Conservation (phyloP, 768 basidiomycete genomes). For the Pholiota microspora region DNA sequence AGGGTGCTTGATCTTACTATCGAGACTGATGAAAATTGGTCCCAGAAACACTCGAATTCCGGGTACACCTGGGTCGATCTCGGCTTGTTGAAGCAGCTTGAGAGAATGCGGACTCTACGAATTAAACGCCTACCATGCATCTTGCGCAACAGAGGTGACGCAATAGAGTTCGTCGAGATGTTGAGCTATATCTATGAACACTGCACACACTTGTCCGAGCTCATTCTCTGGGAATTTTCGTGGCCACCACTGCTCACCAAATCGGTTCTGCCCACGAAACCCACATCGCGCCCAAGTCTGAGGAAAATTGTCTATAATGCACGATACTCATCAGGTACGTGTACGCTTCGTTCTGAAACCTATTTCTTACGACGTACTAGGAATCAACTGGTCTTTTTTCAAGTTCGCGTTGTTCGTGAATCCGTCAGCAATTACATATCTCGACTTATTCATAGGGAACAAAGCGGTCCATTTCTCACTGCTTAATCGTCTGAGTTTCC, state of each 20-base stretch:
- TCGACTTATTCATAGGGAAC: constrained; percentile 1
- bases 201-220: constrained; percentile 3
- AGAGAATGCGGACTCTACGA: neutral
- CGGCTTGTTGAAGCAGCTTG: constrained; percentile 3
- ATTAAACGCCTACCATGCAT: constrained; percentile 5
- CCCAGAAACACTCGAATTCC: neutral
- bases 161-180: constrained; percentile 2
- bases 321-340: neutral
- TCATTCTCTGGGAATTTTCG: neutral
- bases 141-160: neutral
- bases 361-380: neutral
- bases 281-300: neutral
- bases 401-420: neutral
- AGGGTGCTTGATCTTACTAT: neutral
- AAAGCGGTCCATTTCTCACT: neutral
- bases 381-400: constrained; percentile 4
- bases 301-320: neutral
- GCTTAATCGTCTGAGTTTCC: neutral
- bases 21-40: neutral
- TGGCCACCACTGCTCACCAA: neutral
- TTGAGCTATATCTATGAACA: constrained; percentile 4
- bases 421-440: neutral
- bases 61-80: constrained; percentile 5
- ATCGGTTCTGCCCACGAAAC: neutral
- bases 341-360: neutral